Conservation (phyloP, 2,329 filamentous ascomycete genomes). For the Trichoderma arundinaceum region DNA sequence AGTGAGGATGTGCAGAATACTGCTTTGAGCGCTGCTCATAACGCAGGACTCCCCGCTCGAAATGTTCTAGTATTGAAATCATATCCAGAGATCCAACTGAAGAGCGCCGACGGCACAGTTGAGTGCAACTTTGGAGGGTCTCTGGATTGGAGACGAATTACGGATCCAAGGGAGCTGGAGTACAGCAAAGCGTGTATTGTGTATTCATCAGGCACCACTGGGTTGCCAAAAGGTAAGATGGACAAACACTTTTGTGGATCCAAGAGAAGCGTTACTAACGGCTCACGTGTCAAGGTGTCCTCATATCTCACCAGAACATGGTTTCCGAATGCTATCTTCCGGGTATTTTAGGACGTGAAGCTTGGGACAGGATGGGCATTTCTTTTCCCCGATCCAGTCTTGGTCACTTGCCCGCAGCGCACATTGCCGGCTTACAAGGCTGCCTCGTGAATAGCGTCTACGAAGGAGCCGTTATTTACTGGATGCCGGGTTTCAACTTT, state of each 20-base stretch:
- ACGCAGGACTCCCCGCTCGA: constrained; percentile 49
- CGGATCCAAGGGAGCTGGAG: constrained; percentile 53
- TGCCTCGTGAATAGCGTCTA: constrained; percentile 51
- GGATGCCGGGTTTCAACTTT: constrained; percentile 68
- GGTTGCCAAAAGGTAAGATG: constrained; percentile 50
- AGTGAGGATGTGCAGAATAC: constrained; percentile 54
- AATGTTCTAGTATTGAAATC: constrained; percentile 59
- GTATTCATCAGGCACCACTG: constrained; percentile 57
- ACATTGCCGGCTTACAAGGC: constrained; percentile 54
- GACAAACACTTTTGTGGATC: too few relatives aligned
- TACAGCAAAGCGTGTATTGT: constrained; percentile 50
- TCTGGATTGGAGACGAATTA: constrained; percentile 60
- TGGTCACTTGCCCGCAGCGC: constrained; percentile 53
- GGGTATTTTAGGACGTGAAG: constrained; percentile 40
- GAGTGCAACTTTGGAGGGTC: constrained; percentile 43
- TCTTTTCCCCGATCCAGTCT: constrained; percentile 45
- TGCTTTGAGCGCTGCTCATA: constrained; percentile 55
- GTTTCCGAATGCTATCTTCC: constrained; percentile 47
- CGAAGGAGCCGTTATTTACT: constrained; percentile 58
- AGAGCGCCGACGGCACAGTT: constrained; percentile 37
- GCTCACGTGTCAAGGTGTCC: constrained; percentile 42
- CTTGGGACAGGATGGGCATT: constrained; percentile 40
- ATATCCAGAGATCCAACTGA: constrained; percentile 38
- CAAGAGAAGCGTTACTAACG: not conserved
- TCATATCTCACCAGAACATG: constrained; percentile 53